Evolutionary conservation across 495 filamentous ascomycete genomes (phyloP).

Genomic region (Podospora australis): DNA sequence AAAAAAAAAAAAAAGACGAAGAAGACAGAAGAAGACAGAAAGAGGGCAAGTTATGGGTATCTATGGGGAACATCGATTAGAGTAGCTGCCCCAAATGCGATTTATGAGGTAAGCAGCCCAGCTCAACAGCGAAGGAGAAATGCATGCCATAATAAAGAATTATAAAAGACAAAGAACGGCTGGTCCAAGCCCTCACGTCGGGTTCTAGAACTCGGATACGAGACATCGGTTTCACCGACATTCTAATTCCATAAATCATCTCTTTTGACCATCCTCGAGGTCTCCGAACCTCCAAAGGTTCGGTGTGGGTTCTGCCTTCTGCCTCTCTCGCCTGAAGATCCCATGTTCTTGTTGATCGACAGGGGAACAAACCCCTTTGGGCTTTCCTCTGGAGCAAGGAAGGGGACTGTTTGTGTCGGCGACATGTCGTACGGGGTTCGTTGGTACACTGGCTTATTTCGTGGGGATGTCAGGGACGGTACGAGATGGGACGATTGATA

Average conservation of each 20-base stretch:
- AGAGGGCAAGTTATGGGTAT: no score
- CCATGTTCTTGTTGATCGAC: neutral
- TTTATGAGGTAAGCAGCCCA: no score
- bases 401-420: constrained; percentile 6
- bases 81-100: neutral
- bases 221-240: no score
- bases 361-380: constrained; percentile 1
- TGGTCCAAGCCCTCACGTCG: no score
- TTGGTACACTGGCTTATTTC: constrained; percentile 13
- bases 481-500: neutral
- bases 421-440: constrained; percentile 9
- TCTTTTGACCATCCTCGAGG: constrained; percentile 10
- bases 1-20: neutral
- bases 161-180: no score
- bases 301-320: no score
- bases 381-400: constrained; percentile 8
- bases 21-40: neutral
- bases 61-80: neutral
- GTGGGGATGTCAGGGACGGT: constrained; percentile 11
- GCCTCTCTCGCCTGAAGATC: no score
- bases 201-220: no score
- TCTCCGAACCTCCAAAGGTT: constrained; percentile 3
- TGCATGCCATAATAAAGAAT: no score
- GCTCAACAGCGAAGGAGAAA: no score
- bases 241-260: constrained; percentile 14